phyloP scores from a whole-genome alignment of 768 basidiomycete species.

The Panellus pusillus region DNA sequence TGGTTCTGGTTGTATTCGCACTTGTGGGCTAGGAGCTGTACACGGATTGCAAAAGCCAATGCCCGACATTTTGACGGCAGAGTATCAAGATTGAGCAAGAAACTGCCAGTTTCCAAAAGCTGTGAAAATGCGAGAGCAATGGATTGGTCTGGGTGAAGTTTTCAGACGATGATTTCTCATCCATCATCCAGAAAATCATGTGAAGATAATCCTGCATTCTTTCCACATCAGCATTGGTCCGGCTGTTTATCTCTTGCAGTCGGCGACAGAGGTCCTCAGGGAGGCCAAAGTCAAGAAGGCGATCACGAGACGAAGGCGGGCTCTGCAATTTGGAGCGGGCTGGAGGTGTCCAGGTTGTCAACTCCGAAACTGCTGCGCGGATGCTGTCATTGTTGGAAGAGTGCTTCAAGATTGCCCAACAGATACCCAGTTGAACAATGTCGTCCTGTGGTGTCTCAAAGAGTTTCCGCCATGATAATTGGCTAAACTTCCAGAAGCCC shows the following conservation, averaged over 20 bases:
- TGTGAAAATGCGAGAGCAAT: background rate
- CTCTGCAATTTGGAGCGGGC: too few relatives aligned
- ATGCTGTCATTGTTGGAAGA: too few relatives aligned
- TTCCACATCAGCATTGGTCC: background rate
- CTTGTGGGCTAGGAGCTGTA: background rate
- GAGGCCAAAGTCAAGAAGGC: background rate
- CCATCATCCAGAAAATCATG: constrained; percentile 2
- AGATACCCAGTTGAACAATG: too few relatives aligned
- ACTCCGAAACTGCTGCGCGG: too few relatives aligned
- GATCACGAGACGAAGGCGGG: too few relatives aligned
- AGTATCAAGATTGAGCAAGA: background rate
- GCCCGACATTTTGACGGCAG: background rate
- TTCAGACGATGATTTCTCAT: background rate
- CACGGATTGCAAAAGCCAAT: background rate
- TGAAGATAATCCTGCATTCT: background rate
- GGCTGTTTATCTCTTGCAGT: background rate
- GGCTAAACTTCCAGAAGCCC: too few relatives aligned
- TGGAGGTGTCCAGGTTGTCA: too few relatives aligned
- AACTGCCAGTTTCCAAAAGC: background rate
- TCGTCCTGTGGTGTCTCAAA: too few relatives aligned
- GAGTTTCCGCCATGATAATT: too few relatives aligned
- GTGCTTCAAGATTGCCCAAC: too few relatives aligned
- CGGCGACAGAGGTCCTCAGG: background rate
- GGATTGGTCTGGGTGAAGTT: background rate
- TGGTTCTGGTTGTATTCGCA: too few relatives aligned